Evolutionary conservation across 2,329 filamentous ascomycete species (phyloP), one percentile per base, ranked within the genome.

Genomic region (Capronia americana): DNA sequence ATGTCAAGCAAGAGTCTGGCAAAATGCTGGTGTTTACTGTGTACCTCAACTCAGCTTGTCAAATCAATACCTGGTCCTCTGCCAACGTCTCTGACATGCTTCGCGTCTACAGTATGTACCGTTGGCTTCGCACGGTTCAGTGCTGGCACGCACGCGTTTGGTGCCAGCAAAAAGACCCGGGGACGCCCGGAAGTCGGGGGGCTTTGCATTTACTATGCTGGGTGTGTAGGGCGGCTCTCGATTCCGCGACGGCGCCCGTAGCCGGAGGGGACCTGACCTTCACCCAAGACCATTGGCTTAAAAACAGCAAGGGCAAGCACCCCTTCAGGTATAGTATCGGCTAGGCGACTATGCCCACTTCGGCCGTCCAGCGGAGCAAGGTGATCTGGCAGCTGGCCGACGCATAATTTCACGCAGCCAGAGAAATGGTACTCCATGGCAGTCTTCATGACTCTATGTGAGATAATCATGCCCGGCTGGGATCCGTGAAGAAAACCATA

Each of bases 291-390:
- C 24, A 5, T 20, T 17, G n/a, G 23, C 48, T 12, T 24, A 17
- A 55, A 34, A 55, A 55, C 53, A 34, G 53, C 53, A 34, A 34
- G 53, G 12, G 17, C 11, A 11, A 34, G 28, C 28, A 17, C 53
- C 17, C 26, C 24, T 55, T 34, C 26, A n/a, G 28, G 14, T 4
- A 12, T 55, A 34, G 53, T 55, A 6, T 3, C 6, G 14, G 14
- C 53, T 55, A 28, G 53, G 53, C 53, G 28, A 20, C 53, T 32
- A 55, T 20, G 53, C 53, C 53, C 20, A 23, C 28, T 34, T 55
- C 17, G 28, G 28, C 10, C 24, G 4, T 51, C 14, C 20, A 51
- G 48, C 48, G 23, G 48, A 44, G 17, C 17, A n/a, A 6, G 7
- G 14, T 20, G 20, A 51, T 26, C 17, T 51, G 20, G 24, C 48